Conservation (phyloP, 179 eudicot species). For the Vitellaria paradoxa region DNA sequence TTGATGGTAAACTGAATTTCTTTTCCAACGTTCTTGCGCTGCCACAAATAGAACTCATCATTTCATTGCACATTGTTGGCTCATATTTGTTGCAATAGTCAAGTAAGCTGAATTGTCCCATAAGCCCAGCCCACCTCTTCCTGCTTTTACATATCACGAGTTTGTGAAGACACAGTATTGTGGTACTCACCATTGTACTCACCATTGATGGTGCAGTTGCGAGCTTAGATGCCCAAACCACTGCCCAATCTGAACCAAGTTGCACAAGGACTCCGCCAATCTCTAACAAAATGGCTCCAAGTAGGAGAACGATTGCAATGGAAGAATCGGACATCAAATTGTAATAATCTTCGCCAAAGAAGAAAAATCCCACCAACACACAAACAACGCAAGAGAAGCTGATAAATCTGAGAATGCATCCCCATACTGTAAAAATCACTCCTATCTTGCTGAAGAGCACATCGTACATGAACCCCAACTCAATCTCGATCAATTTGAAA, state of each 20-base stretch:
- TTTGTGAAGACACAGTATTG: not conserved
- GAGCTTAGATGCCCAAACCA: slow-evolving; percentile 4
- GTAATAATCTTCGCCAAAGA: too few relatives aligned
- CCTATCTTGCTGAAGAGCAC: slow-evolving; percentile 8
- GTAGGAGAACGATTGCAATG: not conserved
- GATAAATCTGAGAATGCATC: not conserved
- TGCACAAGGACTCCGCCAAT: not conserved
- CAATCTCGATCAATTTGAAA: slow-evolving; percentile 5
- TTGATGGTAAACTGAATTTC: not conserved
- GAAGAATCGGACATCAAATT: too few relatives aligned
- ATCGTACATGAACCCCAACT: slow-evolving; percentile 12
- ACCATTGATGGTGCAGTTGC: not conserved
- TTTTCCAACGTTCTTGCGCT: not conserved
- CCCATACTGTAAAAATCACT: not conserved
- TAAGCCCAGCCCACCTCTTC: not conserved
- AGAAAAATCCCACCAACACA: too few relatives aligned
- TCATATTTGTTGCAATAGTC: not conserved
- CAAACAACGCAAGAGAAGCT: too few relatives aligned
- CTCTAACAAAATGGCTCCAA: slow-evolving; percentile 10
- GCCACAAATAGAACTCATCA: not conserved
- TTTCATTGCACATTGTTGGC: not conserved
- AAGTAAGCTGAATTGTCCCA: not conserved
- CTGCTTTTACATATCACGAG: not conserved
- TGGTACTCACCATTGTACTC: too few relatives aligned
- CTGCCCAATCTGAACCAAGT: slow-evolving; percentile 5